These are phyloP conservation scores for Teunomyces lycoperdinae DNA, from an alignment of 805 yeast species.

Conservation along the genomic window DNA sequence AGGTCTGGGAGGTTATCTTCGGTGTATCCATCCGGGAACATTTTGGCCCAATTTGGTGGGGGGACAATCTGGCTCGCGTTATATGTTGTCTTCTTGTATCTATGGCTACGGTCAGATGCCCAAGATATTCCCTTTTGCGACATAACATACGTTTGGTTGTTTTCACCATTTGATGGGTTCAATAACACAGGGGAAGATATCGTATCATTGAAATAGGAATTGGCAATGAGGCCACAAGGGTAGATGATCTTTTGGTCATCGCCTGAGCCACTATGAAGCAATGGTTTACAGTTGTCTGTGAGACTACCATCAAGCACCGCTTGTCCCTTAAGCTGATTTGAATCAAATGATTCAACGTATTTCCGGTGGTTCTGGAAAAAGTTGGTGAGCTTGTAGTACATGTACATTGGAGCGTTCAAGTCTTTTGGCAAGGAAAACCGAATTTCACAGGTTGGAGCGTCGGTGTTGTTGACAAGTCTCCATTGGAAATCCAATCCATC, in stretches of 20 bases:
- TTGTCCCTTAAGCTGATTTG: slow-evolving; percentile 75
- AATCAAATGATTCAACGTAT: slow-evolving; percentile 82
- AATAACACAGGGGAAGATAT: slow-evolving; percentile 52
- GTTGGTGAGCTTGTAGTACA: slow-evolving; percentile 84
- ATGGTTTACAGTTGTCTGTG: slow-evolving; percentile 36
- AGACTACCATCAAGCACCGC: slow-evolving; percentile 56
- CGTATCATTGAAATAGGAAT: slow-evolving; percentile 88
- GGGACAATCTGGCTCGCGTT: slow-evolving; percentile 73
- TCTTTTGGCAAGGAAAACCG: slow-evolving; percentile 72
- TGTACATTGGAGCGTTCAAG: slow-evolving; percentile 65
- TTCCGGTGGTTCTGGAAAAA: slow-evolving; percentile 95
- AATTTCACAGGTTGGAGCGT: slow-evolving; percentile 53
- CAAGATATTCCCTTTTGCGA: slow-evolving; percentile 73
- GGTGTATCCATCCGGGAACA: slow-evolving; percentile 87
- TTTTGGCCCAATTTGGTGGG: slow-evolving; percentile 86
- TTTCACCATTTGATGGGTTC: slow-evolving; percentile 41
- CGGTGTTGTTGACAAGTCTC: slow-evolving; percentile 44
- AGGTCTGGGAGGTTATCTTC: slow-evolving; percentile 75
- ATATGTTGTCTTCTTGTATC: slow-evolving; percentile 73
- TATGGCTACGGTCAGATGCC: slow-evolving; percentile 64
- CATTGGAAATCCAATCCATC: slow-evolving; percentile 56
- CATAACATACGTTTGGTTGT: slow-evolving; percentile 44
- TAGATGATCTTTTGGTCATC: slow-evolving; percentile 50
- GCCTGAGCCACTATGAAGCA: slow-evolving; percentile 38
- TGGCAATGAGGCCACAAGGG: slow-evolving; percentile 96